Base-by-base conservation (phyloP, 768 basidiomycete species). In the Gloeopeniophorella convolvens region DNA sequence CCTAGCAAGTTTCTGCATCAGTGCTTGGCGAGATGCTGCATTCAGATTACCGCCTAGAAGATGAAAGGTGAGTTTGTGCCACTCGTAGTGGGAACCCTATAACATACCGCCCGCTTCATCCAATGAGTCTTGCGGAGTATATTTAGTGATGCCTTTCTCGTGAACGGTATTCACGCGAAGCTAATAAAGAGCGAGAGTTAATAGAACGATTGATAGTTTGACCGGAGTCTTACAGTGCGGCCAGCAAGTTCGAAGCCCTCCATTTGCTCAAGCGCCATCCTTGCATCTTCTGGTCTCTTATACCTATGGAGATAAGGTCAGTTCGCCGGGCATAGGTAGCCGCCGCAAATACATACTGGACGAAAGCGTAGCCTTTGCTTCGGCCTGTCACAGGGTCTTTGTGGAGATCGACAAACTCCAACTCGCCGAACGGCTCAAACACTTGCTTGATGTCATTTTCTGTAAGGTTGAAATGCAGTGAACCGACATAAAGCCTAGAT, bases 1-100 rank as follows among this genome's bases (percentile, higher is more conserved):
- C 75, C 96, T 91, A 68, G 96, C 93, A 79, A 99, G 89, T 83
- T 98, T 99, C 73, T 94, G 91, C 96, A 99, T 99, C 75, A 99
- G 90, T 69, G 92, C 90, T 77, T 96, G 93, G 72, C 96, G 89
- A 65, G 92, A 91, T 64, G 89, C 89, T 76, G 89, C 89, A 75
- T 96, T 96, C 76, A 96, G 81, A 79, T 91, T 91, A 89, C 89
- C 89, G 69, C 88, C 91, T 94, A 36, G 30, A 42, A 37, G 24
- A n/a, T n/a, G n/a, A n/a, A 16, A n/a, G 24, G 28, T 58, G 12
- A 58, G 46, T 47, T n/a, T 16, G 26, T 20, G 23, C 12, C n/a
- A 21, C 50, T 12, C 2, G 15, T 5, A 0, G 28, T 5, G 5
- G 20, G 6, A 5, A 26, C 3, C 5, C 34, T 35, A 13, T 10